A percentile compares a stretch with the other conserved stretches of the same genome.
Conservation (phyloP, 2,329 filamentous ascomycete genomes). For the Orbilia javanica region DNA sequence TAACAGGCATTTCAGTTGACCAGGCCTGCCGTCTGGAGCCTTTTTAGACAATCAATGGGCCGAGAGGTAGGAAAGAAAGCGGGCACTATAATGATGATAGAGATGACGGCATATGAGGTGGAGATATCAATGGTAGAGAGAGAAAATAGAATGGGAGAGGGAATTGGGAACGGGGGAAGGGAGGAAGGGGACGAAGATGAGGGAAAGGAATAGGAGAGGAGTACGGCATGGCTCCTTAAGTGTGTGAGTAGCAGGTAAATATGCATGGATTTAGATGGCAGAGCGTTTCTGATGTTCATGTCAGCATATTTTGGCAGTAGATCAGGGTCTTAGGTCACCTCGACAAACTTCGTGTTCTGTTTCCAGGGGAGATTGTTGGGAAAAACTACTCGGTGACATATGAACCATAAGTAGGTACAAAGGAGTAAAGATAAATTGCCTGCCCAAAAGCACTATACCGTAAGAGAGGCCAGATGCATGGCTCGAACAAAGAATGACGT, state of each 20-base stretch:
- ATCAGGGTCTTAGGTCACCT: background rate
- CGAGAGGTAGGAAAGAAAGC: background rate
- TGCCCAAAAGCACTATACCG: constrained; percentile 24
- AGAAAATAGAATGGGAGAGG: background rate
- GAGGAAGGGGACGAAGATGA: background rate
- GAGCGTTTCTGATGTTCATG: background rate
- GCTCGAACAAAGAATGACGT: constrained; percentile 12
- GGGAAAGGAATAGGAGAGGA: background rate
- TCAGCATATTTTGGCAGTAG: background rate
- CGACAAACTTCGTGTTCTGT: background rate
- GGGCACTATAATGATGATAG: background rate
- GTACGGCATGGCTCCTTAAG: background rate
- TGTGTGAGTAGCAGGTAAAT: too few species aligned
- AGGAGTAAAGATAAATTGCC: constrained; percentile 21
- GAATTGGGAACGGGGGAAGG: too few species aligned
- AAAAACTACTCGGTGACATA: background rate
- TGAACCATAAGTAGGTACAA: background rate
- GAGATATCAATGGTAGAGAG: background rate
- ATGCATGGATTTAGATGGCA: background rate
- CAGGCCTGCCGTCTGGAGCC: background rate
- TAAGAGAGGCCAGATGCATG: constrained; percentile 1
- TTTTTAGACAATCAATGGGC: background rate
- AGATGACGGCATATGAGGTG: background rate
- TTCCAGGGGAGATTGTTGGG: background rate
- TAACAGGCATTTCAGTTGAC: background rate